Evolutionary conservation across 495 filamentous ascomycete genomes (phyloP).

Genomic region (Talaromyces ruber): DNA sequence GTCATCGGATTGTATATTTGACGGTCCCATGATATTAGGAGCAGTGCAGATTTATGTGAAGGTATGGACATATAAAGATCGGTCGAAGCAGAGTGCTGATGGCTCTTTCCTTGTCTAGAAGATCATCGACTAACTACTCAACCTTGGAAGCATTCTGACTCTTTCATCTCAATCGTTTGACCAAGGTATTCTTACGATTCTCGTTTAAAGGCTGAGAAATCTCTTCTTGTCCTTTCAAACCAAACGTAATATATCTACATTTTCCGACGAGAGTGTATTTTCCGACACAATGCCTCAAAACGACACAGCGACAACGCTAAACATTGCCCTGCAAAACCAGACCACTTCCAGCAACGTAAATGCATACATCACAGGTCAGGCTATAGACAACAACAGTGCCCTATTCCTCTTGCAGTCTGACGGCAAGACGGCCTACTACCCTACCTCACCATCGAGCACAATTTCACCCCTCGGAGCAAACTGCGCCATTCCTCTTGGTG

Average conservation of each 20-base stretch:
- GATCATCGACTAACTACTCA: neutral
- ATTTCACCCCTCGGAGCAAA: slow-evolving; percentile 37
- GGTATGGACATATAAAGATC: neutral
- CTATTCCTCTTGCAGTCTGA: slow-evolving; percentile 56
- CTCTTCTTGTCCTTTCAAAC: neutral
- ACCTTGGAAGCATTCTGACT: neutral
- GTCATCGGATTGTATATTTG: neutral
- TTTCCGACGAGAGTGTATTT: too few species aligned
- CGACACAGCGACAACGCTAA: slow-evolving; percentile 28
- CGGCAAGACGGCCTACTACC: slow-evolving; percentile 46
- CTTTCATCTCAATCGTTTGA: too few species aligned
- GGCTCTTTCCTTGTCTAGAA: neutral
- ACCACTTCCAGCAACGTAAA: slow-evolving; percentile 52
- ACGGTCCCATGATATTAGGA: neutral
- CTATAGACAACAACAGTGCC: slow-evolving; percentile 50
- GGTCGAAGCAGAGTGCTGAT: neutral
- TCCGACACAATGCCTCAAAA: slow-evolving; percentile 1
- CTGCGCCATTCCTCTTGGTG: slow-evolving; percentile 55
- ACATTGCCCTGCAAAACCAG: slow-evolving; percentile 55
- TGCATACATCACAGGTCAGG: slow-evolving; percentile 63
- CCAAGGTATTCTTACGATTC: neutral
- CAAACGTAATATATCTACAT: neutral
- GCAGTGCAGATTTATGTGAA: neutral
- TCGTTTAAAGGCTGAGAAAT: neutral
- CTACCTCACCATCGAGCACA: slow-evolving; percentile 37